Conservation (phyloP, 306 rosid species). For the Begonia fuchsioides region DNA sequence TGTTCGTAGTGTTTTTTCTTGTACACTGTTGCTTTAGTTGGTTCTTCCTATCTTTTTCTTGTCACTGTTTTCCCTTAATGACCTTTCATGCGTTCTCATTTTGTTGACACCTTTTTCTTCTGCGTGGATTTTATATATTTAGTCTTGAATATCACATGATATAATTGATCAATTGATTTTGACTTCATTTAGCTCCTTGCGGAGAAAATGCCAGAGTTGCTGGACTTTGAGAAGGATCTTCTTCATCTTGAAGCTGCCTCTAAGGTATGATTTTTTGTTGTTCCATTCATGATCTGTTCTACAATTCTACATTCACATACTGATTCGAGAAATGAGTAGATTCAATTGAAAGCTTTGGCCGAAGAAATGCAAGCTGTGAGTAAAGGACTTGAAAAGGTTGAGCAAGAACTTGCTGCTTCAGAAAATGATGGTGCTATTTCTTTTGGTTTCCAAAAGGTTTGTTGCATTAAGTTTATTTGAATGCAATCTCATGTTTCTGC, state of each 20-base stretch:
- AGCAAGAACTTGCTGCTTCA: slow-evolving; percentile 82
- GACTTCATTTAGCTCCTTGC: slow-evolving; percentile 47
- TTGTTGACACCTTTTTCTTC: not conserved
- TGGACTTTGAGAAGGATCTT: slow-evolving; percentile 93
- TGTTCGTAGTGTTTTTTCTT: no score
- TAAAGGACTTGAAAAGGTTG: slow-evolving; percentile 96
- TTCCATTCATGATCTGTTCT: not conserved
- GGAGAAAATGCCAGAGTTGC: slow-evolving; percentile 88
- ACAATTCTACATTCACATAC: no score
- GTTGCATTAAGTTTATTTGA: slow-evolving; percentile 6
- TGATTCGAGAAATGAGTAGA: slow-evolving; percentile 23
- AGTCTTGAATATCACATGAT: not conserved
- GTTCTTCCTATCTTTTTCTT: no score
- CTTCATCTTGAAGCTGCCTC: slow-evolving; percentile 88
- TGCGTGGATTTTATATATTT: not conserved
- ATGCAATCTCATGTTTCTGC: not conserved
- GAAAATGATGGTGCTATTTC: slow-evolving; percentile 80
- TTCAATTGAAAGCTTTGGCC: slow-evolving; percentile 91
- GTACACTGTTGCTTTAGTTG: no score
- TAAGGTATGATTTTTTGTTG: slow-evolving; percentile 39
- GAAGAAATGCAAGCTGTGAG: slow-evolving; percentile 99
- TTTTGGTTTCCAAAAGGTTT: slow-evolving; percentile 70
- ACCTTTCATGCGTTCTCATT: not conserved
- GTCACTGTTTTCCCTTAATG: no score
- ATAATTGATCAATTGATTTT: not conserved